Conservation (phyloP, 768 basidiomycete species). For the Termitomyces sp. region DNA sequence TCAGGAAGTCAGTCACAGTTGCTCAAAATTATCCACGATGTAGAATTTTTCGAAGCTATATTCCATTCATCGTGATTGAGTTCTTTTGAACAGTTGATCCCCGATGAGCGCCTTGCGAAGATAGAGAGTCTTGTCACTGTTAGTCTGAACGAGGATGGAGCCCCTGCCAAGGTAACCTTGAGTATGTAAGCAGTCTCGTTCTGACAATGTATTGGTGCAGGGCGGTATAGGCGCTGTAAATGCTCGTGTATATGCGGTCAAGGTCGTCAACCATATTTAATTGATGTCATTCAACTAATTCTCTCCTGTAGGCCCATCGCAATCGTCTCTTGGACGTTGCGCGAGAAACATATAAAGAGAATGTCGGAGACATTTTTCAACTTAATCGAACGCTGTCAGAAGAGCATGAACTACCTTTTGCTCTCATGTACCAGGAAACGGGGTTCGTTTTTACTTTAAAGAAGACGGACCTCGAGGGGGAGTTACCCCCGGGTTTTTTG, state of each 20-base stretch:
- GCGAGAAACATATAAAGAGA: conserved; percentile 91
- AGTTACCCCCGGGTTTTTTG: conserved; percentile 67
- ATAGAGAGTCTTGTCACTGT: conserved; percentile 57
- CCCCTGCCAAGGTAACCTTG: conserved; percentile 47
- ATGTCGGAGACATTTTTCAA: conserved; percentile 80
- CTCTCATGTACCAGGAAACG: conserved; percentile 63
- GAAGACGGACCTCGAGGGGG: conserved; percentile 59
- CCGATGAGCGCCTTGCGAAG: conserved; percentile 61
- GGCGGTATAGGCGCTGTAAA: conserved; percentile 72
- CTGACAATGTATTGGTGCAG: conserved; percentile 27
- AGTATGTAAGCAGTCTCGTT: background rate
- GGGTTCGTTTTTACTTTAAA: conserved; percentile 73
- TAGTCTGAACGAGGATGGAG: conserved; percentile 70
- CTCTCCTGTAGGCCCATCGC: conserved; percentile 51
- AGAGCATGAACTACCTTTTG: conserved; percentile 58
- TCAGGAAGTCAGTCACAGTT: conserved; percentile 53
- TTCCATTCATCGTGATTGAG: background rate
- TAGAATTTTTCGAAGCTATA: conserved; percentile 19
- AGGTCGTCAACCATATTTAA: conserved; percentile 15
- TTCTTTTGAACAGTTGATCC: conserved; percentile 50
- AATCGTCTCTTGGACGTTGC: conserved; percentile 91
- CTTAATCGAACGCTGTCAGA: conserved; percentile 56
- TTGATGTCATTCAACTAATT: background rate
- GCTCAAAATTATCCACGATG: conserved; percentile 57
- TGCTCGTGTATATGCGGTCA: conserved; percentile 86